Evolutionary conservation across 352 stramenopile genomes (phyloP), one percentile per base, ranked within the genome.

Genomic region (Phytophthora fragariaefolia): DNA sequence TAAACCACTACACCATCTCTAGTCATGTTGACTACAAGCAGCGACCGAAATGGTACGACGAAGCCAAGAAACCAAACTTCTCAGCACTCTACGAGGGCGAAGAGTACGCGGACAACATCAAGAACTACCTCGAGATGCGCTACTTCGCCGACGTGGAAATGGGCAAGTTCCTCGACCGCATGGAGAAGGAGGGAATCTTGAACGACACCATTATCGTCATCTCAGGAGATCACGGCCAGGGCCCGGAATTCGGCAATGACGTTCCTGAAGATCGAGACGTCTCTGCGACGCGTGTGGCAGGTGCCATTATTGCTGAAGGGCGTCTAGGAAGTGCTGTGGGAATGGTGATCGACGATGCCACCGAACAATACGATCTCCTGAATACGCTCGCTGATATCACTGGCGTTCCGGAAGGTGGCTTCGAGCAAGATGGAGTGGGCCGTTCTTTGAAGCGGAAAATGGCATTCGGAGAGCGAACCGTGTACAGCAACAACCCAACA

Each of bases 121-220:
- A 71, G 24, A 58, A 74, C 23, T 83, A 87, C 62, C 50, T 69
- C 17, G 73, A 82, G 20, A 58, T 85, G 42, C 74, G 79, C 12
- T 83, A 83, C 59, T 87, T 87, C 40, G 43, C 68, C 3, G 70
- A 82, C 55, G 24, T 80, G 42, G 73, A 64, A 48, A 45, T 87
- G 15, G 79, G 79, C 26, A 73, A 72, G 23, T 87, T 87, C 56
- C 52, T 87, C 20, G 76, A 87, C 30, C 71, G 66, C 9, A 82
- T 87, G 79, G 28, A 70, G 2, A 22, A 20, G 12, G 43, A 65
- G 2, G 79, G 76, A 2, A 46, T 84, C 15, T 51, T 87, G 9
- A 80, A 87, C 46, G 71, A 85, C 42, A 84, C 74, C 26, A 76
- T 87, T 57, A 64, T 87, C 4, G 51, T 87, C 30, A 72, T 87